Evolutionary conservation across 164 flowering plant genomes (phyloP), one percentile per base, ranked within the genome.

Genomic region (Paratinospora sagittata): DNA sequence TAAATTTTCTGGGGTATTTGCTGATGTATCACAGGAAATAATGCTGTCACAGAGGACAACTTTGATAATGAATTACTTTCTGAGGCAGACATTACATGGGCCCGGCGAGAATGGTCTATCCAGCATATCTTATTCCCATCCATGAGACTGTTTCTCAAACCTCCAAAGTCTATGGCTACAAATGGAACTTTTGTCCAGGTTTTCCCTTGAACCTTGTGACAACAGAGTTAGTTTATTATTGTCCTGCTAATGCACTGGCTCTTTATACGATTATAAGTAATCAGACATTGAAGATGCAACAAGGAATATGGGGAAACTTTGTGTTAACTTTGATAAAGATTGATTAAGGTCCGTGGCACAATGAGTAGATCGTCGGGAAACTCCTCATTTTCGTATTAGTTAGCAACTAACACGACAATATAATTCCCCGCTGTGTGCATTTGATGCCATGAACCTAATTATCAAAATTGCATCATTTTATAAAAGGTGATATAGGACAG

Each of bases 181-280:
- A 82, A 92, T 84, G 97, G 98, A 73, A 91, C 98, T 70, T 91
- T 96, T 83, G 87, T 93, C 58, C 89, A 86, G 94, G 97, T 90
- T 82, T n/a, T 72, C 74, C 23, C 41, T 58, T 43, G 6, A 17
- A 27, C 66, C 36, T 49, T 66, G 34, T 63, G 19, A 16, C 17
- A n/a, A 21, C 62, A 24, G 11, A 58, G 27, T 27, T 19, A 27
- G 66, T 10, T 52, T 52, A 52, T 17, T 52, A 52, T 43, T 43
- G 14, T 43, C 47, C 47, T 43, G 47, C 47, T 43, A 52, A 52
- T 52, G 58, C 58, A 52, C 21, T 14, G 17, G 23, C 23, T 52
- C 4, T 52, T 17, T n/a, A 0, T 52, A 52, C 19, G 7, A 17
- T 52, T 52, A 17, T 19, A 3, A 52, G 47, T 3, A 3, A n/a